phyloP scores from a whole-genome alignment of 306 rosid genomes.

The Pyrus betulifolia region DNA sequence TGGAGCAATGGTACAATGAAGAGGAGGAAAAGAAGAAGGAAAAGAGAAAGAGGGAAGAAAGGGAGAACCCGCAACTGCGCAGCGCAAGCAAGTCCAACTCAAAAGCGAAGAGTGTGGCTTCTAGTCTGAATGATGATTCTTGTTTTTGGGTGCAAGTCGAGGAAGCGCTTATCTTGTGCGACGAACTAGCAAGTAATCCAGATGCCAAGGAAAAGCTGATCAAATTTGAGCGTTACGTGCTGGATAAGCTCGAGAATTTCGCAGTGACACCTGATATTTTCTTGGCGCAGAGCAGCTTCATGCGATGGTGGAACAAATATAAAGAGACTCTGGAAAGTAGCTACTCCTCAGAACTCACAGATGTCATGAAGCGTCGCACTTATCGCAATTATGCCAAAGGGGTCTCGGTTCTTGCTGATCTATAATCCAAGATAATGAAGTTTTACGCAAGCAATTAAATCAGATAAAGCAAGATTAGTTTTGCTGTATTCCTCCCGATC shows the following conservation, averaged over 20 bases:
- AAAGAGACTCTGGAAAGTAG: conserved; percentile 5
- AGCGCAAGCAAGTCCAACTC: background rate
- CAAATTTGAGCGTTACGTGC: conserved; percentile 41
- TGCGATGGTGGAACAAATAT: conserved; percentile 57
- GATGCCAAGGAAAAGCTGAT: conserved; percentile 3
- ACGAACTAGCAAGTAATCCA: background rate
- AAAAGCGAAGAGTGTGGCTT: conserved; percentile 12
- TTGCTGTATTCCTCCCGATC: too few relatives aligned
- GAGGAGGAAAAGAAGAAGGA: background rate
- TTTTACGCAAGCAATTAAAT: too few relatives aligned
- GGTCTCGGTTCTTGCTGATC: background rate
- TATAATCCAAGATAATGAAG: background rate
- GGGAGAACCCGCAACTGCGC: too few relatives aligned
- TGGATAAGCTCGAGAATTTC: conserved; percentile 21
- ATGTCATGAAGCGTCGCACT: conserved; percentile 24
- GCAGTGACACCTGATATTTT: conserved; percentile 65
- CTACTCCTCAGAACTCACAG: conserved; percentile 8
- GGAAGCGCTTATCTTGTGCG: conserved; percentile 38
- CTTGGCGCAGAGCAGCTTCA: conserved; percentile 42
- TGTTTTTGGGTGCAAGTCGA: conserved; percentile 76
- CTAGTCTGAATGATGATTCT: conserved; percentile 51
- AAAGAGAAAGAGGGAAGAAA: too few relatives aligned
- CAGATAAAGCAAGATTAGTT: too few relatives aligned
- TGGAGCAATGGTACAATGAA: conserved; percentile 35
- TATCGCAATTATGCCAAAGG: conserved; percentile 27